Evolutionary conservation across 179 eudicot genomes (phyloP).

Genomic region (Beta lomatogona): DNA sequence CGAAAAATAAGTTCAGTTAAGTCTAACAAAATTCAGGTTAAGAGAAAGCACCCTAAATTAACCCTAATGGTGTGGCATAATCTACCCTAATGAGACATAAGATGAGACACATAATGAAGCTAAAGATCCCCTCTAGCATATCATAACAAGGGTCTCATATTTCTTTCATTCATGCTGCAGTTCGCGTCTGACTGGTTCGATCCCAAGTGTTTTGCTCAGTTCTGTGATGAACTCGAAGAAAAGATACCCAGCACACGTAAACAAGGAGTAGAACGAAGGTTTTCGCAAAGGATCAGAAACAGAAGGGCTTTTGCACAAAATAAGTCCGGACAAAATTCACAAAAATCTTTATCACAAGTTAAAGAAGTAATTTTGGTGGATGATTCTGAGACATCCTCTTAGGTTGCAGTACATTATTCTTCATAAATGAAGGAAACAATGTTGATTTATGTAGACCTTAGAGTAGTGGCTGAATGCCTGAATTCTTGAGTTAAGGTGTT

Average conservation of each 20-base stretch:
- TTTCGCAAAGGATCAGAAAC: slow-evolving; percentile 33
- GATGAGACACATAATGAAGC: neutral
- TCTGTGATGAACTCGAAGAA: slow-evolving; percentile 42
- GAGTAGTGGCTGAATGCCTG: no score
- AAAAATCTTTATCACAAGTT: no score
- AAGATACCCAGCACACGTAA: slow-evolving; percentile 15
- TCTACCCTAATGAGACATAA: neutral
- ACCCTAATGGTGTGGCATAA: neutral
- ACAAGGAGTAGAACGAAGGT: slow-evolving; percentile 7
- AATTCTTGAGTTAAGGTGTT: neutral
- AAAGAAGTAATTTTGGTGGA: neutral
- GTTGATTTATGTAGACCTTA: no score
- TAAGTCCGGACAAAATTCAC: neutral
- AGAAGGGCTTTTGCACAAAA: neutral
- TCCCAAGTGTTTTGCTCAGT: slow-evolving; percentile 39
- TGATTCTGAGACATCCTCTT: slow-evolving; percentile 5
- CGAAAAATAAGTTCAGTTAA: no score
- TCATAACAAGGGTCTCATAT: neutral
- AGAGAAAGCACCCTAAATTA: no score
- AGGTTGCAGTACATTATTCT: neutral
- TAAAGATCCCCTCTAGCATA: neutral
- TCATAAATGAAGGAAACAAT: no score
- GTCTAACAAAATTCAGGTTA: no score
- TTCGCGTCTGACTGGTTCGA: slow-evolving; percentile 56
- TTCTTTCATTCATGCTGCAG: slow-evolving; percentile 34